Conservation (phyloP, 441 rosid genomes). For the Populus hybrid region DNA sequence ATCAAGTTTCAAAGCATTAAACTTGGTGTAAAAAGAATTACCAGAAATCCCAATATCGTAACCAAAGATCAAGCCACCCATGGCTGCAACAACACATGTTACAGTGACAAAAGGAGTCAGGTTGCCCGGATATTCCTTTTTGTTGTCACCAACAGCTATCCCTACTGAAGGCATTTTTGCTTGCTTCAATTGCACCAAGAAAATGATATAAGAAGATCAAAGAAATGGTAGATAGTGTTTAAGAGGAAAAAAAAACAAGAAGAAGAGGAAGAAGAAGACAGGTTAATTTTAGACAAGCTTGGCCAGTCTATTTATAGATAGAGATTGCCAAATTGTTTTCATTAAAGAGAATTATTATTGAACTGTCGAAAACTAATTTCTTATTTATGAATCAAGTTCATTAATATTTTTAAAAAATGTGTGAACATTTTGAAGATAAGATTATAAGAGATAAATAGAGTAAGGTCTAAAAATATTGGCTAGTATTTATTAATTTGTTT, state of each 20-base stretch:
- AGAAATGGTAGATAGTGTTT: not conserved
- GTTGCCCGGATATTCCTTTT: conserved; percentile 74
- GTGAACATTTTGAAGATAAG: not conserved
- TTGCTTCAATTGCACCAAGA: conserved; percentile 5
- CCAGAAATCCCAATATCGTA: conserved; percentile 95
- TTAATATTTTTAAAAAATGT: not conserved
- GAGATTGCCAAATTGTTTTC: not conserved
- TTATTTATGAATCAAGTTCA: not conserved
- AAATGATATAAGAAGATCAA: not conserved
- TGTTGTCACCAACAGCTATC: conserved; percentile 34
- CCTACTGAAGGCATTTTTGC: conserved; percentile 64
- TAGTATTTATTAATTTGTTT: no score
- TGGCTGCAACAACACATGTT: conserved; percentile 87
- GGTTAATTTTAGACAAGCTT: not conserved
- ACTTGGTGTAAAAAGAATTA: conserved; percentile 12
- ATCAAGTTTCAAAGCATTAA: not conserved
- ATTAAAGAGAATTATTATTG: not conserved
- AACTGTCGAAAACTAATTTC: conserved; percentile 22
- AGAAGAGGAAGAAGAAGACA: not conserved
- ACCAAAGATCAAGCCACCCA: conserved; percentile 95
- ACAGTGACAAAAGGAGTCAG: conserved; percentile 66
- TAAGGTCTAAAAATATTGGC: not conserved
- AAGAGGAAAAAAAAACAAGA: not conserved
- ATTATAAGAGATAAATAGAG: not conserved
- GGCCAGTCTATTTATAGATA: conserved; percentile 31